Evolutionary conservation across 2,329 filamentous ascomycete genomes (phyloP).

Genomic region (Fusarium sp.): DNA sequence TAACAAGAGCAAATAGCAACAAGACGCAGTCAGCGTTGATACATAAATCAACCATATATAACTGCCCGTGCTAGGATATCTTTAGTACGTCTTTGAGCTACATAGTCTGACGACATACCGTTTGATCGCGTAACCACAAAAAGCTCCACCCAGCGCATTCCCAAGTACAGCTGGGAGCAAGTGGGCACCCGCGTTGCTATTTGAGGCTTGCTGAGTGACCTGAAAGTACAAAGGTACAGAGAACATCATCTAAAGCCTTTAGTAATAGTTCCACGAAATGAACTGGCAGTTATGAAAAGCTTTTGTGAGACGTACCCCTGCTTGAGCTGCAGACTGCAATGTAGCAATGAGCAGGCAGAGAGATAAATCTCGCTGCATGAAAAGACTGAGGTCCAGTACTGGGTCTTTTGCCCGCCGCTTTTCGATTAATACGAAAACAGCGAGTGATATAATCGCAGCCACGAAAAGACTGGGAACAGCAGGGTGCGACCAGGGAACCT

Average conservation of each 20-base stretch:
- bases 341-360: constrained; percentile 63
- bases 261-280: background rate
- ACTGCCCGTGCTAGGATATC: background rate
- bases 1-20: background rate
- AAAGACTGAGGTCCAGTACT: constrained; percentile 67
- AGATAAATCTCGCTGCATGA: constrained; percentile 63
- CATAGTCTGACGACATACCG: background rate
- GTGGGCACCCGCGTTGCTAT: background rate
- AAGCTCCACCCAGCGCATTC: background rate
- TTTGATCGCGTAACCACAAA: background rate
- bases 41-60: background rate
- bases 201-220: background rate
- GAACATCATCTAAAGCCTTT: background rate
- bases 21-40: background rate
- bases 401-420: constrained; percentile 61
- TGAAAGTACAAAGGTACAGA: background rate
- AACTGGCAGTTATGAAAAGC: too few species aligned
- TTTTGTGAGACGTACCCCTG: constrained; percentile 15
- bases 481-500: constrained; percentile 60
- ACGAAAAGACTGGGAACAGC: constrained; percentile 56
- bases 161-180: background rate
- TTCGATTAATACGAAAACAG: constrained; percentile 59
- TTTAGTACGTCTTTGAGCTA: background rate
- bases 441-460: constrained; percentile 52
- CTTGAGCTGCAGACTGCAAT: constrained; percentile 66